Conservation (phyloP, 164 flowering plant species). For the Warburgia ugandensis region DNA sequence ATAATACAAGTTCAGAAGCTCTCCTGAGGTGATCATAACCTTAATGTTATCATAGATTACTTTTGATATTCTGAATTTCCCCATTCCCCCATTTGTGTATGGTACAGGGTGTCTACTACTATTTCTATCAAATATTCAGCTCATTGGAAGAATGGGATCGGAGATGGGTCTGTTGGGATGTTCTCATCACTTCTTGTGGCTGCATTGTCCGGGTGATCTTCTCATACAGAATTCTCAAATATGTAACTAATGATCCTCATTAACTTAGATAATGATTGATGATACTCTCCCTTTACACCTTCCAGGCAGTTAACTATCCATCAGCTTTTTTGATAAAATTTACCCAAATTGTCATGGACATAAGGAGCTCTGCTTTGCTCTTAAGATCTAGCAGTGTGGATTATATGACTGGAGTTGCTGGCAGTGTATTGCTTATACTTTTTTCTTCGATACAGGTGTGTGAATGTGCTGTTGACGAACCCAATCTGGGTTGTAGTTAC, state of each 20-base stretch:
- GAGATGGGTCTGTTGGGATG: slow-evolving; percentile 98
- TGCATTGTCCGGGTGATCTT: slow-evolving; percentile 77
- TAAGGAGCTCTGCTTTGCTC: too few species aligned
- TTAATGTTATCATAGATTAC: too few species aligned
- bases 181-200: slow-evolving; percentile 88
- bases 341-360: too few species aligned
- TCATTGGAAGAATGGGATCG: slow-evolving; percentile 55
- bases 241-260: background rate
- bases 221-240: background rate
- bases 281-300: background rate
- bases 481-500: slow-evolving; percentile 98
- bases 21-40: too few species aligned
- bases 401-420: too few species aligned
- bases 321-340: too few species aligned
- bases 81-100: slow-evolving; percentile 29
- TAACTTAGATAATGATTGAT: background rate
- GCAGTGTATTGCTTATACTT: background rate
- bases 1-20: too few species aligned
- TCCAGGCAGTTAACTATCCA: background rate
- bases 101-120: slow-evolving; percentile 97
- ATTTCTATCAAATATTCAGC: slow-evolving; percentile 95
- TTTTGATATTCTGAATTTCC: slow-evolving; percentile 10
- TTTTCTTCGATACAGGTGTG: slow-evolving; percentile 47
- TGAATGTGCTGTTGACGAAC: slow-evolving; percentile 86
- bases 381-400: too few species aligned